Conservation (phyloP, 2,329 filamentous ascomycete genomes). For the Neophaeococcomyces mojaviensis region DNA sequence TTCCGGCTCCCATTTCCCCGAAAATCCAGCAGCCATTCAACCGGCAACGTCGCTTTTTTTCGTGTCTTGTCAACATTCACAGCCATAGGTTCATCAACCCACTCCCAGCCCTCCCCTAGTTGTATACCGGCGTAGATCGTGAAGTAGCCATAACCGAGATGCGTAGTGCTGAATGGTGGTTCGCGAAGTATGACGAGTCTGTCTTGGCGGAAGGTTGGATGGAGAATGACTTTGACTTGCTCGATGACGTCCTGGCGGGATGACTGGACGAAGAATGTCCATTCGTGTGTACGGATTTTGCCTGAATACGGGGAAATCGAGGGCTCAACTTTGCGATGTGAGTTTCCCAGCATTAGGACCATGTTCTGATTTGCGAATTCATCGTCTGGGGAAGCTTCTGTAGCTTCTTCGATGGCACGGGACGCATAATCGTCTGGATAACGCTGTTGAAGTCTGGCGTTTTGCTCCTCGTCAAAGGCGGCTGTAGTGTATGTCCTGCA, state of each 20-base stretch:
- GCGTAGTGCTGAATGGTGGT: conserved; percentile 17
- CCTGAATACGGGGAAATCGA: not conserved
- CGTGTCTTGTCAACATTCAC: conserved; percentile 16
- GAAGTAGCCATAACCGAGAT: conserved; percentile 20
- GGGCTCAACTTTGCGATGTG: conserved; percentile 11
- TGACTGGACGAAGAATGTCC: conserved; percentile 21
- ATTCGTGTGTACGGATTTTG: conserved; percentile 18
- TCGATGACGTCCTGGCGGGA: conserved; percentile 20
- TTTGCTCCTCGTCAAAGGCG: conserved; percentile 9
- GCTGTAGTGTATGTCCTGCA: conserved; percentile 19
- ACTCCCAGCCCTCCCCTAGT: conserved; percentile 18
- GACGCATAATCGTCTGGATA: conserved; percentile 14
- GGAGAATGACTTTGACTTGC: conserved; percentile 19
- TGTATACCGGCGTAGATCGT: conserved; percentile 18
- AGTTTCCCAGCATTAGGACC: conserved; percentile 19
- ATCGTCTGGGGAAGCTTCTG: conserved; percentile 1
- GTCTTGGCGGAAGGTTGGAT: conserved; percentile 18
- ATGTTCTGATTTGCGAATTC: conserved; percentile 13
- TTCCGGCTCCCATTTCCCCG: not conserved
- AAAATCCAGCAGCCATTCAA: conserved; percentile 21
- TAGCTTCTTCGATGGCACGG: conserved; percentile 4
- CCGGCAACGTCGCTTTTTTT: conserved; percentile 14
- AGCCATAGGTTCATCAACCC: conserved; percentile 15
- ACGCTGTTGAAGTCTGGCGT: conserved; percentile 8
- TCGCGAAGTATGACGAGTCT: conserved; percentile 5